Percentiles rank a stretch among this genome's conserved stretches.
phyloP scores from a whole-genome alignment of 2,329 filamentous ascomycete species.

The Paradendryphiella salina region DNA sequence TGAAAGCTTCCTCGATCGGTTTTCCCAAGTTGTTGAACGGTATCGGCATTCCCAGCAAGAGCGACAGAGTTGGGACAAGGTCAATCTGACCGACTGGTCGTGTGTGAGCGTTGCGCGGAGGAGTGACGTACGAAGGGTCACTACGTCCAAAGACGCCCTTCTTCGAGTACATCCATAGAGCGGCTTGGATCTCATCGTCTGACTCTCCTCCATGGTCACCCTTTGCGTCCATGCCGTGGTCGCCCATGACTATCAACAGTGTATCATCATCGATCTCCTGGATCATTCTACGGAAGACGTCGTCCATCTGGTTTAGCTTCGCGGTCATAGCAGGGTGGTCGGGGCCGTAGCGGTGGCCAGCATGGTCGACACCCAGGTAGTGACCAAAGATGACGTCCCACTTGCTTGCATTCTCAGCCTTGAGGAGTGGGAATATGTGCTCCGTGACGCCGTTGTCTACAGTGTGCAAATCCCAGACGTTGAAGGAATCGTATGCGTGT shows the following conservation, averaged over 20 bases:
- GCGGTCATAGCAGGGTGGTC: conserved; percentile 88
- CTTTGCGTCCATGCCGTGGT: conserved; percentile 97
- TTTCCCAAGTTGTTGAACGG: conserved; percentile 94
- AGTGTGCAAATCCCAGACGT: conserved; percentile 96
- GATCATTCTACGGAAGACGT: conserved; percentile 72
- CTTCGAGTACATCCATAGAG: conserved; percentile 98
- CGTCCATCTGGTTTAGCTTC: conserved; percentile 91
- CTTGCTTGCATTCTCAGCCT: conserved; percentile 63
- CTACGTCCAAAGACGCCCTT: conserved; percentile 80
- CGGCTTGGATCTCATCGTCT: conserved; percentile 91
- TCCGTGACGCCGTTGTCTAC: conserved; percentile 94
- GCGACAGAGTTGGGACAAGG: conserved; percentile 85
- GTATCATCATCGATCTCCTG: conserved; percentile 79
- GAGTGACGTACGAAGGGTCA: conserved; percentile 60
- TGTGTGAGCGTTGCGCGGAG: conserved; percentile 72
- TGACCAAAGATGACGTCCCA: conserved; percentile 98
- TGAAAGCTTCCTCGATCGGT: conserved; percentile 93
- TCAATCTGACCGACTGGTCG: conserved; percentile 84
- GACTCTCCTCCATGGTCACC: conserved; percentile 98
- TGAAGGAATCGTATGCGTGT: conserved; percentile 91
- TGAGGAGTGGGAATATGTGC: conserved; percentile 82
- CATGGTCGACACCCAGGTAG: conserved; percentile 93
- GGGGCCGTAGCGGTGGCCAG: conserved; percentile 92
- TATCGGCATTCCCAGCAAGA: conserved; percentile 87
- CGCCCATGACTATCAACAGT: conserved; percentile 93